Base-by-base conservation (phyloP, 140 eudicot genomes). In the Cichorium intybus region DNA sequence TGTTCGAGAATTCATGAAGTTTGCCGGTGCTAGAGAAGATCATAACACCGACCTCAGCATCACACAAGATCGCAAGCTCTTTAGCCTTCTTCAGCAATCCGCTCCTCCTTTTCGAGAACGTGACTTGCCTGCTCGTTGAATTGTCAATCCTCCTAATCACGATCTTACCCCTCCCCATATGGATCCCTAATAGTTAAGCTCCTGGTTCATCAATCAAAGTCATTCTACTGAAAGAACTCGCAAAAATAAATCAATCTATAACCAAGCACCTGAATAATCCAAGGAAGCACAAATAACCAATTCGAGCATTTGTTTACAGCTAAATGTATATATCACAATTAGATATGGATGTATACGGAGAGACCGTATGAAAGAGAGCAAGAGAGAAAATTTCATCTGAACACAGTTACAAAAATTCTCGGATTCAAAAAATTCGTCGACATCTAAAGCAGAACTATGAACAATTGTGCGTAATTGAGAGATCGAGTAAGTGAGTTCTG, bases 91-190 rank as follows among this genome's bases (percentile, higher is more conserved):
- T 80, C 75, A 80, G 60, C 75, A 80, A 27, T 55, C 85, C 85
- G 22, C 64, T 80, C 47, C 85, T 80, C 78, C 85, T 70, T 72
- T 80, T 80, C 10, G 85, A 80, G 66, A 80, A 80, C 22, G 85
- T 80, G 4, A 80, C 85, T 48, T 80, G 85, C 60, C 85, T 66
- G 64, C 81, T 75, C 34, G 85, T 80, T 10, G 81, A 64, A 54
- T 80, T 80, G 11, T 80, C 85, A 33, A 80, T 80, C 75, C 85
- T 80, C 64, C 85, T 75, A 20, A 80, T 80, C 75, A 80, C 76
- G 61, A 80, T 75, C 78, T 80, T 80, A 48, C 85, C 85, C 60
- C 85, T 80, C 72, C 85, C 85, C 85, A 79, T 78, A 8, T 22
- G 41, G 65, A 76, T 66, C 35, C 67, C 66, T 60, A 57, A 47